Evolutionary conservation across 352 stramenopile species (phyloP).

Genomic region (Pythium myriotylum): DNA sequence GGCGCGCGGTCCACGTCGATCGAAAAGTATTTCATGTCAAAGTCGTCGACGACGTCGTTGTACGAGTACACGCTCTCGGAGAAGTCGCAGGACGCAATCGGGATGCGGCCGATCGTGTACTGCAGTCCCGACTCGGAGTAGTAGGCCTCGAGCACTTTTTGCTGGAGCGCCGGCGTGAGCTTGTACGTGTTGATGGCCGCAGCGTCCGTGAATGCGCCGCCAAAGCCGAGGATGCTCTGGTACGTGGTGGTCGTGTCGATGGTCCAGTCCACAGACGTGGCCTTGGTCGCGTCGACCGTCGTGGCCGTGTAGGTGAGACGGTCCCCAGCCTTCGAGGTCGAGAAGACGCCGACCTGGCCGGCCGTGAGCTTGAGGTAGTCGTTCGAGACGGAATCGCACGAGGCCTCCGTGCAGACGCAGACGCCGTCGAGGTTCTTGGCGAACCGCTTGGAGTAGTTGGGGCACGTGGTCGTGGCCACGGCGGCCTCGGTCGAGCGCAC

Average conservation of each 20-base stretch:
- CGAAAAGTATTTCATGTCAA: constrained; percentile 80
- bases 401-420: constrained; percentile 54
- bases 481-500: background rate
- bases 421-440: constrained; percentile 49
- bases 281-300: constrained; percentile 36
- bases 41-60: constrained; percentile 74
- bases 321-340: constrained; percentile 47
- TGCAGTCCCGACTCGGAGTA: constrained; percentile 69
- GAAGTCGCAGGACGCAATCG: constrained; percentile 87
- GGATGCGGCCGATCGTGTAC: constrained; percentile 82
- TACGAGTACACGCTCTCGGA: constrained; percentile 86
- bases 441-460: constrained; percentile 41
- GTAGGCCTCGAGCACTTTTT: constrained; percentile 63
- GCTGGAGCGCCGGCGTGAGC: constrained; percentile 56
- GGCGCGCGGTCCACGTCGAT: constrained; percentile 75
- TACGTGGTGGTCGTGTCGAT: constrained; percentile 56
- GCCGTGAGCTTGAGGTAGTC: constrained; percentile 40
- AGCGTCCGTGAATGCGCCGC: constrained; percentile 87
- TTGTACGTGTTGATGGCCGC: constrained; percentile 79
- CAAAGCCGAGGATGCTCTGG: constrained; percentile 88
- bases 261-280: constrained; percentile 6
- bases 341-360: constrained; percentile 42
- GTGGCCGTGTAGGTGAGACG: constrained; percentile 40
- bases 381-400: constrained; percentile 56
- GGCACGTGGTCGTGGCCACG: constrained; percentile 12